These are phyloP conservation scores for Anastatica hierochuntica DNA, from an alignment of 345 rosid genomes.

Conservation along the genomic window DNA sequence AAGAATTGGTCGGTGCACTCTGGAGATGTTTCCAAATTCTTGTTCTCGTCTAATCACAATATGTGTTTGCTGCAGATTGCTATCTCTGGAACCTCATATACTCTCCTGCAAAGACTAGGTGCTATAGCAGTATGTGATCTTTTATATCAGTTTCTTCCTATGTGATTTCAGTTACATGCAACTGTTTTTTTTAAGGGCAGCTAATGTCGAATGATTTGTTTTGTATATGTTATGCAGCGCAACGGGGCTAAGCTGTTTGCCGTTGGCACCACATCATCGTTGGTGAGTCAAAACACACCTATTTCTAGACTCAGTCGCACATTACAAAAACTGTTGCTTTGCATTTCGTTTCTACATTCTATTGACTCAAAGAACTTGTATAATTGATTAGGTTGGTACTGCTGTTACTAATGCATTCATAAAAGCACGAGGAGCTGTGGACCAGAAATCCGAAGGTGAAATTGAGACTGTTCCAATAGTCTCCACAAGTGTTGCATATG, in stretches of 20 bases:
- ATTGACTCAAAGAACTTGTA: not conserved
- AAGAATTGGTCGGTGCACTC: too few species aligned
- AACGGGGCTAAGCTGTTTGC: conserved; percentile 89
- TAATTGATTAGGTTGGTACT: conserved; percentile 64
- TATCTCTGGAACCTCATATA: conserved; percentile 75
- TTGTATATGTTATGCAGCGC: conserved; percentile 46
- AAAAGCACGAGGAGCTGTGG: conserved; percentile 81
- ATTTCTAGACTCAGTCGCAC: not conserved
- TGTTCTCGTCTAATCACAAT: not conserved
- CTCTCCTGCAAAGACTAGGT: conserved; percentile 73
- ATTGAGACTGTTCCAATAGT: conserved; percentile 77
- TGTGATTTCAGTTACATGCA: not conserved
- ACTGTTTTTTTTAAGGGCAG: not conserved
- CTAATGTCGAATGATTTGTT: not conserved
- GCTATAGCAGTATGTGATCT: conserved; percentile 63
- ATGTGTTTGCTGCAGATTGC: conserved; percentile 53
- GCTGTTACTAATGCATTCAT: conserved; percentile 74
- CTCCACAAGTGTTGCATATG: conserved; percentile 93
- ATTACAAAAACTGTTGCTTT: not conserved
- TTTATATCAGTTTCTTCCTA: not conserved
- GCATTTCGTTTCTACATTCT: not conserved
- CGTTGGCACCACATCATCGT: conserved; percentile 83
- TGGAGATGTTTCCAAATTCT: not conserved
- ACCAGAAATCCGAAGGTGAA: conserved; percentile 53
- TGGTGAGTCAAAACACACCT: conserved; percentile 39